Evolutionary conservation across 345 rosid genomes (phyloP), one percentile per base, ranked within the genome.

Genomic region (Eucalyptus sp.): DNA sequence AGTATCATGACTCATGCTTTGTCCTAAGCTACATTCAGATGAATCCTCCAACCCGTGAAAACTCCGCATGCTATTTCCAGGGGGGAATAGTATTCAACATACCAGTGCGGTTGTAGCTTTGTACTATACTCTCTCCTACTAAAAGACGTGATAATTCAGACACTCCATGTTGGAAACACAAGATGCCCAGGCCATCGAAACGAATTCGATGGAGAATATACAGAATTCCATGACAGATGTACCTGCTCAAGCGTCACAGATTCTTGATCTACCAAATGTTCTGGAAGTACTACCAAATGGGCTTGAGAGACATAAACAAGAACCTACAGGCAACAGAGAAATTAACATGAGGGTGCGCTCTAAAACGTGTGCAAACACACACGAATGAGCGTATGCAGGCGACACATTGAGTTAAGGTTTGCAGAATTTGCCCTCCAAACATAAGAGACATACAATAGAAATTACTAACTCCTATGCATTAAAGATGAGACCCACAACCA

Each of bases 241-340:
- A 98, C 99, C 99, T 95, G 98, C 88, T 98, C 96, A 46, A 95
- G 95, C 50, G 96, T 93, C 88, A 97, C 79, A 87, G 92, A 89
- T 86, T 95, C 94, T 76, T 94, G 94, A 91, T 98, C 96, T 89
- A 97, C 94, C 86, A 88, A 88, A 54, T 91, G 96, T 88, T 97
- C 98, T 43, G 98, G 99, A 89, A 98, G 97, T 88, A 93, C 90
- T 91, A 98, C 97, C 79, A 95, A 91, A 93, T 97, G 99, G 86
- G 93, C 98, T 95, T 96, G 98, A 16, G 99, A 98, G 89, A 98
- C 99, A 92, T 95, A 98, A 48, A 98, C 98, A 94, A 98, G 93
- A 92, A 98, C 92, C 99, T 97, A 93, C 87, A 92, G 86, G 84
- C 64, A 88, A 43, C 60, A 62, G 43, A 49, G 37, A 86, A 33